Base-by-base conservation (phyloP, 352 stramenopile species). In the Phytopythium litorale region DNA sequence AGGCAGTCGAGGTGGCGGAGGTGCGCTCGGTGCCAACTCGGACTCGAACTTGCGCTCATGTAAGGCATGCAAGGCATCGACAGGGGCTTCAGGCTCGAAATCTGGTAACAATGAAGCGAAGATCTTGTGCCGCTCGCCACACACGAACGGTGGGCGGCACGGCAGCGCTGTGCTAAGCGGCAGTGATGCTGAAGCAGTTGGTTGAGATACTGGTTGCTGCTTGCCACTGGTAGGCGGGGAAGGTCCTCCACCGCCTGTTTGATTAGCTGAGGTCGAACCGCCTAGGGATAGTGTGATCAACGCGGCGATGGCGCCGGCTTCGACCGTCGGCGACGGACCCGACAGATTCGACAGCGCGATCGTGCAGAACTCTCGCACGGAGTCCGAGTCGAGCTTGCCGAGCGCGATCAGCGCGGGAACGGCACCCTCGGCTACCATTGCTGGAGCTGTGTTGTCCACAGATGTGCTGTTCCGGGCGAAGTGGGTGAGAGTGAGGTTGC, bases 291-390 rank as follows among this genome's bases (percentile, higher is more conserved):
- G 49, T 18, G 71, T 78, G 38, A 92, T 64, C 23, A 92, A 58
- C 3, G 72, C 80, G 0, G 80, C 82, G 3, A 93, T 79, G 1
- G 84, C 74, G 3, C 82, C 84, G 9, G 76, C 79, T n/a, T 88
- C 78, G 18, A 94, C 76, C 48, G 72, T 89, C 0, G 84, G 83
- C 0, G 82, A 90, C 46, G 88, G 73, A 9, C 71, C 66, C 7
- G 82, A 91, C 3, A 94, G 56, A 65, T 94, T 92, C 0, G 82
- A 87, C 9, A 94, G 62, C 16, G 84, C 82, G 9, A 87, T 62
- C 19, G 84, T 90, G 35, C 84, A 94, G 51, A 81, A 68, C 38
- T 92, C 81, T 3, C 79, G 81, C 13, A 90, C 79, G 0, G 77
- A 72, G 23, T 87, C 72, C 37, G 82, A 81, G 19, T 87, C 84